phyloP scores from a whole-genome alignment of 805 yeast species.

The Wickerhamomyces bovis region DNA sequence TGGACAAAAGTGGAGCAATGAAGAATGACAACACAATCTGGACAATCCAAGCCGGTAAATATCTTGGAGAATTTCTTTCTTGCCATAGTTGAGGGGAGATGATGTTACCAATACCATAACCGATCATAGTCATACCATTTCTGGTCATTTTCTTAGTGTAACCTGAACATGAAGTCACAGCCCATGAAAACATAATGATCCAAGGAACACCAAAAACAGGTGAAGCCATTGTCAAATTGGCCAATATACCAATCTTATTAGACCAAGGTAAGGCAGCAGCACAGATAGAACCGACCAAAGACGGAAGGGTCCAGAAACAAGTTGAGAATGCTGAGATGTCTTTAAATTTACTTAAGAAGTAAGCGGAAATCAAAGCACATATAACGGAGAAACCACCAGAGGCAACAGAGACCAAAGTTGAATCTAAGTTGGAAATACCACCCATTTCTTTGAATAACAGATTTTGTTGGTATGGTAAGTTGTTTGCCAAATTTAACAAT shows the following conservation, averaged over 20 bases:
- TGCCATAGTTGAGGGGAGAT: slow-evolving; percentile 55
- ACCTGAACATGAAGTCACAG: slow-evolving; percentile 34
- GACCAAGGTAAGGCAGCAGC: slow-evolving; percentile 39
- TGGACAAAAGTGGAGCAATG: slow-evolving; percentile 37
- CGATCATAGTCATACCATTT: slow-evolving; percentile 38
- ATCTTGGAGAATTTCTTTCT: slow-evolving; percentile 39
- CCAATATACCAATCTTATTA: slow-evolving; percentile 40
- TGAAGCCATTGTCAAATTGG: slow-evolving; percentile 41
- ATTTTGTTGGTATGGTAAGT: slow-evolving; percentile 47
- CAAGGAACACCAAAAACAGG: slow-evolving; percentile 39
- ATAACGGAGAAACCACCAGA: slow-evolving; percentile 41
- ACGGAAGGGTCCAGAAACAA: slow-evolving; percentile 35
- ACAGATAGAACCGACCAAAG: slow-evolving; percentile 40
- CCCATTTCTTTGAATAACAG: slow-evolving; percentile 41
- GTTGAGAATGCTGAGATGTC: slow-evolving; percentile 34
- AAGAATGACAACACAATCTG: slow-evolving; percentile 49
- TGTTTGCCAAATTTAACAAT: slow-evolving; percentile 45
- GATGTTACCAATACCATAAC: slow-evolving; percentile 43
- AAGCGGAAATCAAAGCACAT: slow-evolving; percentile 28
- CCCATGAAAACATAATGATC: slow-evolving; percentile 33
- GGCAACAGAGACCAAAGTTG: slow-evolving; percentile 51
- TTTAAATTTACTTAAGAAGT: slow-evolving; percentile 21
- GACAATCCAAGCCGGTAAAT: slow-evolving; percentile 44
- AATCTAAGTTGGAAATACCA: slow-evolving; percentile 33
- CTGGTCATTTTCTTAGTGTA: slow-evolving; percentile 45